phyloP scores from a whole-genome alignment of 495 filamentous ascomycete genomes.

The Penicillium riverlandense region DNA sequence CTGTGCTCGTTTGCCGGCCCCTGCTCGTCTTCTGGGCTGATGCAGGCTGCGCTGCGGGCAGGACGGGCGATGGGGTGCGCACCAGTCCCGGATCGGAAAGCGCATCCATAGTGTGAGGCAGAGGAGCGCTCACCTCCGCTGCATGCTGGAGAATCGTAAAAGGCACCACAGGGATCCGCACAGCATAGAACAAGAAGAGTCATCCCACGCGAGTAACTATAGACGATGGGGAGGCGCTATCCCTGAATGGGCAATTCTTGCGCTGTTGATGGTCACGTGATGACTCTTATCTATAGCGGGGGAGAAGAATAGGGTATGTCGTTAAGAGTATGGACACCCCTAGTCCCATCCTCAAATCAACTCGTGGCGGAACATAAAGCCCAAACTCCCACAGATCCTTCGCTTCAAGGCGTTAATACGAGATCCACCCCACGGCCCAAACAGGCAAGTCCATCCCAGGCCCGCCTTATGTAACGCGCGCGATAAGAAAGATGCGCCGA shows the following conservation, averaged over 20 bases:
- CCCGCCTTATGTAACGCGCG: not conserved
- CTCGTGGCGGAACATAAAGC: too few relatives aligned
- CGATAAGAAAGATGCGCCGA: slow-evolving; percentile 8
- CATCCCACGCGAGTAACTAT: too few relatives aligned
- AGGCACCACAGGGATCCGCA: too few relatives aligned
- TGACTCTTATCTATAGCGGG: slow-evolving; percentile 1
- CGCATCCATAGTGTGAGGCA: slow-evolving; percentile 5
- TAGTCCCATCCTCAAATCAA: too few relatives aligned
- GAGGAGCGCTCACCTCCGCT: too few relatives aligned
- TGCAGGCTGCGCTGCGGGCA: not conserved
- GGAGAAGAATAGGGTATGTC: not conserved
- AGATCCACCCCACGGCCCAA: slow-evolving; percentile 1
- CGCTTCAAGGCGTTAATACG: too few relatives aligned
- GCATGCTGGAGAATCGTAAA: too few relatives aligned
- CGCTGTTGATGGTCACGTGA: slow-evolving; percentile 13
- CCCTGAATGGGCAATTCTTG: slow-evolving; percentile 9
- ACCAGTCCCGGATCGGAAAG: slow-evolving; percentile 7
- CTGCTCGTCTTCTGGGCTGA: slow-evolving; percentile 14
- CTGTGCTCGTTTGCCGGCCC: slow-evolving; percentile 25
- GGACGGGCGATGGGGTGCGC: not conserved
- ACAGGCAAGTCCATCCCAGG: slow-evolving; percentile 14
- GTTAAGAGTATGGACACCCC: not conserved
- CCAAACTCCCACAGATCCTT: too few relatives aligned
- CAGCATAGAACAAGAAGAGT: too few relatives aligned
- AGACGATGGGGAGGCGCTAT: not conserved